These are phyloP conservation scores for Rhizomucor pusillus DNA, from an alignment of 371 early-diverging fungal genomes.

Conservation along the genomic window DNA sequence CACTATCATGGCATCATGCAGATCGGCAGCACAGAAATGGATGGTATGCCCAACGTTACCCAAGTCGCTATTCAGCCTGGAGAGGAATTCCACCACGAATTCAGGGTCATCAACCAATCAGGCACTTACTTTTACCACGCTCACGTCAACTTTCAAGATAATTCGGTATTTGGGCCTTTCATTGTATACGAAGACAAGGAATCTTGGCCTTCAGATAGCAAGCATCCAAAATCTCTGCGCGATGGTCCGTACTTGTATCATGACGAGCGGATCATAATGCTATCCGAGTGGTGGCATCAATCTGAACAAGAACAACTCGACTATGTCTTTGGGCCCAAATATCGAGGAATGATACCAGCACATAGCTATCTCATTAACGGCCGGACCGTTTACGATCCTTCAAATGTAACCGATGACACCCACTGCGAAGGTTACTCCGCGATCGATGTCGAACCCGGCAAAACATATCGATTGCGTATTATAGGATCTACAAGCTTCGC, in stretches of 20 bases:
- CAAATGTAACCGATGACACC: not conserved
- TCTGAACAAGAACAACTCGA: constrained; percentile 11
- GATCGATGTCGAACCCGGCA: constrained; percentile 33
- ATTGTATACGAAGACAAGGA: constrained; percentile 41
- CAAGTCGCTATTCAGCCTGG: constrained; percentile 38
- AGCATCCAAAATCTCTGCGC: not conserved
- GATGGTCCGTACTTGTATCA: constrained; percentile 43
- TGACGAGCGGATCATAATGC: constrained; percentile 36
- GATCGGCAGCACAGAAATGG: constrained; percentile 30
- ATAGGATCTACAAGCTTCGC: constrained; percentile 35
- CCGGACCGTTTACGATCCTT: constrained; percentile 19
- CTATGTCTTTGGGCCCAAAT: constrained; percentile 22
- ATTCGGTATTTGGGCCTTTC: constrained; percentile 35
- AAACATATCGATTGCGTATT: constrained; percentile 35
- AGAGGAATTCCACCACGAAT: constrained; percentile 21
- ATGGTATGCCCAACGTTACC: constrained; percentile 44
- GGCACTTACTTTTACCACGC: constrained; percentile 53
- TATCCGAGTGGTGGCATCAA: constrained; percentile 50
- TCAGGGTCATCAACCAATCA: constrained; percentile 28
- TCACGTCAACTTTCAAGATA: constrained; percentile 38
- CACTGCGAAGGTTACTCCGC: constrained; percentile 30
- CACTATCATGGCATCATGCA: constrained; percentile 49
- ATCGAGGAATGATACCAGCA: constrained; percentile 25
- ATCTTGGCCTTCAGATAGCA: constrained; percentile 17
- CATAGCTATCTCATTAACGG: constrained; percentile 48